Percentiles rank a stretch among this genome's conserved stretches.
These are phyloP conservation scores for Posidonia australis DNA, from an alignment of 106 monocot genomes.

Conservation along the genomic window DNA sequence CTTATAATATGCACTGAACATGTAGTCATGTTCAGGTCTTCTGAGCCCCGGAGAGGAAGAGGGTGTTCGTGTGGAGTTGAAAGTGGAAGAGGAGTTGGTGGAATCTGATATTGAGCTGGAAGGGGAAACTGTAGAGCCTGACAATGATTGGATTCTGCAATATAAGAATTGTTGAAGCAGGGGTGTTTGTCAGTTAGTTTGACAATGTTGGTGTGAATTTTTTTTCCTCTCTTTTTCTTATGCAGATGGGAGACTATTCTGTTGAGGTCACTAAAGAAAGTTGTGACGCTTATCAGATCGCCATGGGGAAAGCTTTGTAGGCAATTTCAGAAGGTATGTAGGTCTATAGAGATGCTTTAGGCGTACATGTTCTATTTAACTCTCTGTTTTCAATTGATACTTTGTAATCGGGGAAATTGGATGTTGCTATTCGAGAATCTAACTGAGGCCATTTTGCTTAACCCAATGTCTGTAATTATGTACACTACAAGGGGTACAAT, in stretches of 20 bases:
- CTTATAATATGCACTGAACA: too few species aligned
- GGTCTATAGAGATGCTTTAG: background rate
- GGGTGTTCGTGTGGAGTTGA: constrained; percentile 1
- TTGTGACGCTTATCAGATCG: constrained; percentile 25
- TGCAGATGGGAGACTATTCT: constrained; percentile 29
- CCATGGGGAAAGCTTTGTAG: constrained; percentile 41
- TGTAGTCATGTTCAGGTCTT: too few species aligned
- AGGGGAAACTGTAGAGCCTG: constrained; percentile 30
- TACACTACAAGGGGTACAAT: constrained; percentile 76
- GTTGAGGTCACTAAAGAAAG: constrained; percentile 27
- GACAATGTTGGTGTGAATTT: too few species aligned
- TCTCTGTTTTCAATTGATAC: too few species aligned
- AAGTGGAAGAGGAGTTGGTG: constrained; percentile 17
- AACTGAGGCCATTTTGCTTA: constrained; percentile 68
- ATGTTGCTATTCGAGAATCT: constrained; percentile 84
- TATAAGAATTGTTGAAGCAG: too few species aligned
- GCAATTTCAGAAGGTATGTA: constrained; percentile 77
- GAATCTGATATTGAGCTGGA: constrained; percentile 30
- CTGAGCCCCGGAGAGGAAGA: constrained; percentile 32
- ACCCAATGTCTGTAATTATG: constrained; percentile 90
- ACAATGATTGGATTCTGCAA: constrained; percentile 4
- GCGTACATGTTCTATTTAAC: too few species aligned
- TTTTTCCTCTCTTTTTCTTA: background rate
- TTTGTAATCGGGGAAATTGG: constrained; percentile 50
- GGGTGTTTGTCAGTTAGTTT: too few species aligned